phyloP scores from a whole-genome alignment of 2,329 filamentous ascomycete genomes.

The Aspergillus quadricinctus region DNA sequence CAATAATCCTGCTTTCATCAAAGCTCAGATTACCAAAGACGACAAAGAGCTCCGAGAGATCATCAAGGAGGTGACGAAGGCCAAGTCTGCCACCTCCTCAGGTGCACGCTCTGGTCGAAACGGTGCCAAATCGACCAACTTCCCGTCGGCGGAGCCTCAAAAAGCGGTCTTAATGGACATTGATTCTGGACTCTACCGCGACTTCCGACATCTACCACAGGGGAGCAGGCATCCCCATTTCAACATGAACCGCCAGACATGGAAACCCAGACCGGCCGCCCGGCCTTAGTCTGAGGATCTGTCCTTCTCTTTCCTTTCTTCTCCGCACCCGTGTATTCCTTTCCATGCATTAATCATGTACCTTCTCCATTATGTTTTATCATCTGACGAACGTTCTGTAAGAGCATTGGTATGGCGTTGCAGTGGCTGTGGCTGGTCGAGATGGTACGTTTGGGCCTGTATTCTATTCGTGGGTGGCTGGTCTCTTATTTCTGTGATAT shows the following conservation, averaged over 20 bases:
- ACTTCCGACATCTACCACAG: conserved; percentile 23
- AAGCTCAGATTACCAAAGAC: conserved; percentile 73
- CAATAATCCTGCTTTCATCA: conserved; percentile 62
- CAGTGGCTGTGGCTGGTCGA: conserved; percentile 5
- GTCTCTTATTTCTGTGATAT: not conserved
- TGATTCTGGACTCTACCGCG: conserved; percentile 31
- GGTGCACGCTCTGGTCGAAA: conserved; percentile 20
- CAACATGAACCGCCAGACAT: conserved; percentile 28
- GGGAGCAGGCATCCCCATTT: conserved; percentile 30
- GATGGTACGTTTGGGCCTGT: not conserved
- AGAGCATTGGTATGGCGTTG: conserved; percentile 32
- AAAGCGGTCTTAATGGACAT: conserved; percentile 44
- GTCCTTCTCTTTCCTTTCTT: conserved; percentile 3
- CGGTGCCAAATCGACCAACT: conserved; percentile 23
- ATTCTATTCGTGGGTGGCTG: not conserved
- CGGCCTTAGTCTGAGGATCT: conserved; percentile 17
- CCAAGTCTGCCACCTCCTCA: conserved; percentile 16
- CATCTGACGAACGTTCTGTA: conserved; percentile 17
- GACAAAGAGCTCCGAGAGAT: conserved; percentile 72
- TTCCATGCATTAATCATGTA: conserved; percentile 8
- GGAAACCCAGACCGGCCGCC: conserved; percentile 29
- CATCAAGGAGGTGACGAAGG: conserved; percentile 56
- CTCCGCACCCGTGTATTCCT: conserved; percentile 9
- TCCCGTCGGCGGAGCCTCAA: conserved; percentile 38
- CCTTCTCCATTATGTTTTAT: conserved; percentile 16